Percentiles rank a stretch among this genome's conserved stretches.
Evolutionary conservation across 768 basidiomycete species (phyloP).

Genomic region (Auricularia cornea): DNA sequence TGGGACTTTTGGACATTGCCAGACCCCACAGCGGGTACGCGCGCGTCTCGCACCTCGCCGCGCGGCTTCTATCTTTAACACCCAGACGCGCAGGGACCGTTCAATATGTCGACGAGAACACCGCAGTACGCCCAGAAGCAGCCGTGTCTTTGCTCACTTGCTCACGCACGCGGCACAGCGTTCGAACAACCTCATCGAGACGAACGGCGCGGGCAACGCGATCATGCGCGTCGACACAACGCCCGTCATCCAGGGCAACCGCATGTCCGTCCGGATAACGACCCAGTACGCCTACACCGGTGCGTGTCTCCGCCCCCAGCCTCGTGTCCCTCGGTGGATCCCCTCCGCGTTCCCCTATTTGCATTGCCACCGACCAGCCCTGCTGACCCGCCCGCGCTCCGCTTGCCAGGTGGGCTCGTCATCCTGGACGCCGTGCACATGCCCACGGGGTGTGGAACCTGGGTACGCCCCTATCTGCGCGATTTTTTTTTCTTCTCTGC

Average conservation of each 20-base stretch:
- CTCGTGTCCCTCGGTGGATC: slow-evolving; percentile 12
- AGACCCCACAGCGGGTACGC: slow-evolving; percentile 22
- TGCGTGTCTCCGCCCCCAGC: slow-evolving; percentile 17
- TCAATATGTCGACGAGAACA: slow-evolving; percentile 51
- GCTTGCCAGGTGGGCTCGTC: slow-evolving; percentile 49
- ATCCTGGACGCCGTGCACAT: slow-evolving; percentile 82
- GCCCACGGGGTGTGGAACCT: slow-evolving; percentile 83
- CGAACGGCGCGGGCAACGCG: slow-evolving; percentile 67
- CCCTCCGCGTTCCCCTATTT: background rate
- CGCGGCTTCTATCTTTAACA: background rate
- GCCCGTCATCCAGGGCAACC: slow-evolving; percentile 51
- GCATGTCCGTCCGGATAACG: slow-evolving; percentile 73
- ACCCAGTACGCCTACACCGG: slow-evolving; percentile 51
- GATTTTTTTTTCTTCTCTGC: too few relatives aligned
- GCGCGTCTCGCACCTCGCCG: background rate
- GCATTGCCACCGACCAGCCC: background rate
- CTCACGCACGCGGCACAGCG: slow-evolving; percentile 27
- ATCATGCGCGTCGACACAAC: slow-evolving; percentile 89
- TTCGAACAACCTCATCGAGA: slow-evolving; percentile 48
- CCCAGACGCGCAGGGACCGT: background rate
- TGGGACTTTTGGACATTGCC: slow-evolving; percentile 53
- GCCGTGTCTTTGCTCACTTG: slow-evolving; percentile 1
- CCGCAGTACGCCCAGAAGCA: slow-evolving; percentile 49
- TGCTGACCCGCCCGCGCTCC: slow-evolving; percentile 8
- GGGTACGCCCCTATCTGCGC: slow-evolving; percentile 36